Evolutionary conservation across 1,284 basidiomycete species (phyloP).

Genomic region (Cutaneotrichosporon mucoides): DNA sequence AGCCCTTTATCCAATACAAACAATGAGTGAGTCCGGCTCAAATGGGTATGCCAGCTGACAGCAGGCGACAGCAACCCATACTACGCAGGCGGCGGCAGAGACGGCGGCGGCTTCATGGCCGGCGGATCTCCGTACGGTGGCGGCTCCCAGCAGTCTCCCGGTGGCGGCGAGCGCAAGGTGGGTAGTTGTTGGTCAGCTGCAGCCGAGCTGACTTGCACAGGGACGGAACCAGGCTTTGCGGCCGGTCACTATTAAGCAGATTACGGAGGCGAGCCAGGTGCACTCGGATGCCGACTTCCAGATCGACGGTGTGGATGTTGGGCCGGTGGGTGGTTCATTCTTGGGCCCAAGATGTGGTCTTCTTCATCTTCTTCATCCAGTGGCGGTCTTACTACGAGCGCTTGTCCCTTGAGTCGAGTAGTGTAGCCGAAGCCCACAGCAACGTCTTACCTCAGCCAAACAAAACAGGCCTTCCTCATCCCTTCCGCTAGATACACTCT

Average conservation of each 20-base stretch:
- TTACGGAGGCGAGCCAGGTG: slow-evolving; percentile 69
- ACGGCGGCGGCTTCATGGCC: slow-evolving; percentile 23
- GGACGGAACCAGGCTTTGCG: slow-evolving; percentile 61
- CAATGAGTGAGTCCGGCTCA: slow-evolving; percentile 18
- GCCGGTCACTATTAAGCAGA: slow-evolving; percentile 79
- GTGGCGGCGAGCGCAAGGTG: slow-evolving; percentile 27
- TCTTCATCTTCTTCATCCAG: too few species aligned
- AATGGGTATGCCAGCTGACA: too few species aligned
- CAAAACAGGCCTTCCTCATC: too few species aligned
- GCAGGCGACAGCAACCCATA: slow-evolving; percentile 44
- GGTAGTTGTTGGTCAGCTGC: neutral
- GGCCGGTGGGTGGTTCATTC: slow-evolving; percentile 28
- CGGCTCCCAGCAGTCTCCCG: slow-evolving; percentile 35
- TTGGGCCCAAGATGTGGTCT: neutral
- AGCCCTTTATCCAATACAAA: neutral
- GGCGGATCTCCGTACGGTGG: slow-evolving; percentile 33
- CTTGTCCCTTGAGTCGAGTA: too few species aligned
- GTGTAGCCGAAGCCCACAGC: too few species aligned
- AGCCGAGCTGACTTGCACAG: slow-evolving; percentile 6
- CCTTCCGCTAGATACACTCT: too few species aligned
- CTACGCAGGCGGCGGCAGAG: slow-evolving; percentile 32
- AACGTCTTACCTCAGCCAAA: too few species aligned
- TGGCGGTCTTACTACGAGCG: too few species aligned
- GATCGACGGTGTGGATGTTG: slow-evolving; percentile 74
- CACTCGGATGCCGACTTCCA: slow-evolving; percentile 85